Evolutionary conservation across 768 basidiomycete species (phyloP).

Genomic region (Amanita phalloides): DNA sequence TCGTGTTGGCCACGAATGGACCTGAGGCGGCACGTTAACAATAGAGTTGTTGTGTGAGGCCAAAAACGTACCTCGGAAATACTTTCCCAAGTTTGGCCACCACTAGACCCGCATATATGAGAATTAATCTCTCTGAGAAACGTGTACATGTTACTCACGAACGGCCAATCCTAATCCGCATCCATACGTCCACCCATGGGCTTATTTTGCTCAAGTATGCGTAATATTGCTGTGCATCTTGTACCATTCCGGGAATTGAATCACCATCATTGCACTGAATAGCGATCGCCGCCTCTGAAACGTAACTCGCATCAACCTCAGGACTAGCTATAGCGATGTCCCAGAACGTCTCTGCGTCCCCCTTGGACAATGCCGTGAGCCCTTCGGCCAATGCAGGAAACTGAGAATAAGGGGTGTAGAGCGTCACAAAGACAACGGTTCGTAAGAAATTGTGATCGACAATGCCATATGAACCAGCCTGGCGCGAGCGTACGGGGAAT

Average conservation of each 20-base stretch:
- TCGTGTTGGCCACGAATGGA: conserved; percentile 19
- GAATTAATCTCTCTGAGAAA: too few relatives aligned
- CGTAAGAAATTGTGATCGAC: conserved; percentile 24
- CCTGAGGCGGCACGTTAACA: conserved; percentile 8
- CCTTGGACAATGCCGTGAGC: conserved; percentile 22
- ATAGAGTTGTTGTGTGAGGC: background rate
- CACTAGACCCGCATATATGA: background rate
- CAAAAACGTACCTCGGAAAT: background rate
- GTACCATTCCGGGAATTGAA: conserved; percentile 16
- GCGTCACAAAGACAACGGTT: conserved; percentile 16
- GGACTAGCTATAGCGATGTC: background rate
- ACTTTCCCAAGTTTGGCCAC: background rate
- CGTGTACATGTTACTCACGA: conserved; percentile 22
- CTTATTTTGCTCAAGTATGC: conserved; percentile 14
- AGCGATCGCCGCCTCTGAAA: background rate
- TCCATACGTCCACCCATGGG: conserved; percentile 22
- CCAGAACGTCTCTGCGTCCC: conserved; percentile 20
- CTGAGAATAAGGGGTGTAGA: conserved; percentile 23
- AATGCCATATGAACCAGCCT: conserved; percentile 20
- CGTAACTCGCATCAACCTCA: background rate
- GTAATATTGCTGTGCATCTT: conserved; percentile 19
- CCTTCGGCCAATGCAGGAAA: conserved; percentile 24
- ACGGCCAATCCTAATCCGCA: conserved; percentile 17
- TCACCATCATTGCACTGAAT: conserved; percentile 27
- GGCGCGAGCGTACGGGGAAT: conserved; percentile 17